Base-by-base conservation (phyloP, 108 stramenopile species). In the Schizochytrium sp. region DNA sequence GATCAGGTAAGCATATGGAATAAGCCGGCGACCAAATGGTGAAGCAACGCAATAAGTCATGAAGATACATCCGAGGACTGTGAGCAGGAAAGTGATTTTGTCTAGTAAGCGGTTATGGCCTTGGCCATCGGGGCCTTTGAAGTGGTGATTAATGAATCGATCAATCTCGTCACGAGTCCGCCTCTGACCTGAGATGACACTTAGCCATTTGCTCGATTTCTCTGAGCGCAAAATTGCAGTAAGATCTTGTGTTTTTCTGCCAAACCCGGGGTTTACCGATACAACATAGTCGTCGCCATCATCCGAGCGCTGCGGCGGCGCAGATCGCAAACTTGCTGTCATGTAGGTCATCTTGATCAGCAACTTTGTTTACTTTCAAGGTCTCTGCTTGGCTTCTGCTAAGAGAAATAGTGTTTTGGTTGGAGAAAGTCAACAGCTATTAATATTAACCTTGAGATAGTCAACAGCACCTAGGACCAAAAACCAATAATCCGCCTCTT, bases 81-180 rank as follows among this genome's bases (percentile, higher is more conserved):
- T 53, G 73, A 83, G 50, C 49, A 83, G 7, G 50, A 83, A 83
- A 28, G 73, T 83, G 73, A 83, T 12, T 50, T 83, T 83, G 73
- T 83, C 73, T 38, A 83, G 46, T 5, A 83, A 19, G 8, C 73
- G 73, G 50, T 83, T 83, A 28, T 83, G 46, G 45, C 49, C 73
- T 50, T 83, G 46, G 49, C 50, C 50, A 50, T 83, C 73, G 73
- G 46, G 46, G 50, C 50, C 50, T 12, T 8, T 8, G 50, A 83
- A 83, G 73, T 83, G 50, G 46, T 53, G 46, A 19, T 83, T 83
- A 28, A 53, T 53, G 73, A 83, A 83, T 46, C 73, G 46, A 28
- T 83, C 73, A 8, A 38, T 38, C 73, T 83, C 73, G 73, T 47
- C 50, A 12, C 50, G 73, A 7, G 49, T 28, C 28, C 73, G 73